A percentile compares a stretch with the other conserved stretches of the same genome.
Conservation (phyloP, 495 filamentous ascomycete species). For the Umbilicaria muhlenbergii region DNA sequence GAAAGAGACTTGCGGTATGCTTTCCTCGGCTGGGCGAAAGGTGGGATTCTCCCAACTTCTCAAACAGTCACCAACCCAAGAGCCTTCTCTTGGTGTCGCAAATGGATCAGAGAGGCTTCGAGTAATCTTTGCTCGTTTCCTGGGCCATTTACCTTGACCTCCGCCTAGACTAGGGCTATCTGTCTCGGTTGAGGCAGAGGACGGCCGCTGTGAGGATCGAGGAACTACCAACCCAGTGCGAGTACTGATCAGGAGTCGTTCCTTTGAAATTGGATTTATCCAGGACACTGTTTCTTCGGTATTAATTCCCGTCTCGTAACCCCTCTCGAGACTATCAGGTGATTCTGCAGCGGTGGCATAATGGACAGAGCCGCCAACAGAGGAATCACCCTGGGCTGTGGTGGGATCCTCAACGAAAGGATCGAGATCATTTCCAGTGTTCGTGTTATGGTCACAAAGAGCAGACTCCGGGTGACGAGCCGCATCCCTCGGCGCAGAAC, state of each 20-base stretch:
- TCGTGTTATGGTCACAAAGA: no score
- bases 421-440: not conserved
- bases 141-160: no score
- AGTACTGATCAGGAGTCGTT: slow-evolving; percentile 38
- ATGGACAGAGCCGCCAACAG: no score
- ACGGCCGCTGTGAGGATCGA: not conserved
- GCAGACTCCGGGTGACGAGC: no score
- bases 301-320: not conserved
- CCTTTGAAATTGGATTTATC: slow-evolving; percentile 52
- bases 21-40: slow-evolving; percentile 36
- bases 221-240: slow-evolving; percentile 43
- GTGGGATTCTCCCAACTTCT: slow-evolving; percentile 45
- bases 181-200: not conserved
- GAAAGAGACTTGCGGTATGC: slow-evolving; percentile 27
- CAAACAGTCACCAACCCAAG: slow-evolving; percentile 26
- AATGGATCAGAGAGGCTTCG: slow-evolving; percentile 1
- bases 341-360: no score
- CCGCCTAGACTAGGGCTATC: no score
- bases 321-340: no score
- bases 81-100: not conserved
- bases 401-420: no score
- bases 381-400: no score
- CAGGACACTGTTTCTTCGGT: slow-evolving; percentile 36
- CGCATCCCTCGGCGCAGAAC: no score
- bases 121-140: not conserved